Base-by-base conservation (phyloP, 179 eudicot genomes). In the Sideroxylon spinosum region DNA sequence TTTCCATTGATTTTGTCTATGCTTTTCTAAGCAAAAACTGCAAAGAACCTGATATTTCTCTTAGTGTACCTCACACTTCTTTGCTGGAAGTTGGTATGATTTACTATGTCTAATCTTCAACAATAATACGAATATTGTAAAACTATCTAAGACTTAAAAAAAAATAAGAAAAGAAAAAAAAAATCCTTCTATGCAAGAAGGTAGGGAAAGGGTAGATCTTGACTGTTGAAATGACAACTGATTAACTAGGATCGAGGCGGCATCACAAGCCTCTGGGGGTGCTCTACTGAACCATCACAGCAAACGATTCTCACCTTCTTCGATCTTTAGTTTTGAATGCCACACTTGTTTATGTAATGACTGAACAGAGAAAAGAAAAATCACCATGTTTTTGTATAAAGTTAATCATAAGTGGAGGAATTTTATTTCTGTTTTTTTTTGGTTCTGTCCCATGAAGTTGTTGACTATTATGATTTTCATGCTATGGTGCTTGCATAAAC, bases 21-120 rank as follows among this genome's bases (percentile, higher is more conserved):
- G 86, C 86, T 53, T 92, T 90, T 44, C 60, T 92, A 68, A 86
- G 91, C 78, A 88, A 87, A 80, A 92, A 92, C 44, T 87, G 88
- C 25, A 82, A 94, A 83, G 91, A 83, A 44, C 82, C 88, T 13
- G 86, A 85, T 67, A 86, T 84, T 65, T 85, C 83, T 64, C 72
- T 89, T 25, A 84, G 82, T 77, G 85, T 90, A 65, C 94, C 94
- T 56, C 90, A 88, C 69, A 79, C 87, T 76, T 89, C 92, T 52
- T 81, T 88, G 77, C 85, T 90, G 55, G 88, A 92, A 84, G 97
- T 92, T 37, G 97, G 97, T 69, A 92, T 92, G 97, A 82, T 90
- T 68, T 91, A 90, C 78, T 80, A 83, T 81, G 86, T 89, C 78
- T 88, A 73, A 65, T 57, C 37, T 66, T 37, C 7, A 14, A 32